Evolutionary conservation across 371 early-diverging fungal genomes (phyloP).

Genomic region (Mortierella sp.): DNA sequence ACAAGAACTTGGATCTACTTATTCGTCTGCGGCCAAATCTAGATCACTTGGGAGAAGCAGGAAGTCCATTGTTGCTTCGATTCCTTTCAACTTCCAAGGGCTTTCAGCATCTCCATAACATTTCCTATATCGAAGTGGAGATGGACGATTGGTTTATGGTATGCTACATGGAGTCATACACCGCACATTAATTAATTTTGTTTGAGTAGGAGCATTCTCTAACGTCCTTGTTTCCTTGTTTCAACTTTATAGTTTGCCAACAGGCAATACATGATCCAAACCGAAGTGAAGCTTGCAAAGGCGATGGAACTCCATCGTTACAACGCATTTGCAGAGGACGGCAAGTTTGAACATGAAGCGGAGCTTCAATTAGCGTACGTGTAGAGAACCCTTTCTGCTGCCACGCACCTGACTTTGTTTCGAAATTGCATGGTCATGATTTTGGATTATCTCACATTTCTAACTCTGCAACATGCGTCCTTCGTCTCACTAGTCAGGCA

Average conservation of each 20-base stretch:
- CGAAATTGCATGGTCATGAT: not conserved
- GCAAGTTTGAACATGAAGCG: conserved; percentile 47
- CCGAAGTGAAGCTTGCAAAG: conserved; percentile 82
- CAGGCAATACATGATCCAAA: conserved; percentile 82
- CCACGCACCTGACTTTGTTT: too few relatives aligned
- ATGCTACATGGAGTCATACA: not conserved
- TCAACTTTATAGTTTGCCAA: conserved; percentile 74
- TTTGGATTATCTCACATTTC: too few relatives aligned
- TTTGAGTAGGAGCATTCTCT: not conserved
- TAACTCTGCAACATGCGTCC: not conserved
- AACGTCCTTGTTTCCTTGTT: not conserved
- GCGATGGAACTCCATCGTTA: conserved; percentile 64
- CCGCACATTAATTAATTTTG: too few relatives aligned
- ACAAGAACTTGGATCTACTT: conserved; percentile 75
- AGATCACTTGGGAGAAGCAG: conserved; percentile 82
- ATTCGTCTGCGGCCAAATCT: conserved; percentile 80
- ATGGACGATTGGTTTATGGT: conserved; percentile 91
- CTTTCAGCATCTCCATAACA: conserved; percentile 78
- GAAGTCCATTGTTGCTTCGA: conserved; percentile 78
- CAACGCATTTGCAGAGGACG: conserved; percentile 51
- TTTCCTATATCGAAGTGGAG: conserved; percentile 83
- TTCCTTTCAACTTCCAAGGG: conserved; percentile 83
- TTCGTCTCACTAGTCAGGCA: conserved; percentile 19
- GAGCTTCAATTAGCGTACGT: conserved; percentile 42
- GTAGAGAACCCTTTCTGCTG: not conserved